Base-by-base conservation (phyloP, 352 stramenopile genomes). In the Pythium volutum region DNA sequence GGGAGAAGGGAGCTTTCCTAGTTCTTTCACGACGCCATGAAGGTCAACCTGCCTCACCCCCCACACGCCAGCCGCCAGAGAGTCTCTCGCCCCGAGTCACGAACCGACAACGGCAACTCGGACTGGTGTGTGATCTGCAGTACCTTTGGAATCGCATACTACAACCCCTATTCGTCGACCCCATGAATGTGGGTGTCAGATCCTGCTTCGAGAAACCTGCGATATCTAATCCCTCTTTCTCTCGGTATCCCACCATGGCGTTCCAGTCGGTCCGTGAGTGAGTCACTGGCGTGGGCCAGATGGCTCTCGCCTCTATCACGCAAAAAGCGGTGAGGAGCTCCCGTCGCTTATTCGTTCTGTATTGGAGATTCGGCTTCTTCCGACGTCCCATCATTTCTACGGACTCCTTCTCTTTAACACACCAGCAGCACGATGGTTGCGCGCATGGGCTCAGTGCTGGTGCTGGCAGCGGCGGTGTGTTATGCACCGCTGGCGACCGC, bases 211-310 rank as follows among this genome's bases (percentile, higher is more conserved):
- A 55, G 1, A 31, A 55, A 33, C 29, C 29, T 55, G 31, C 15
- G 31, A 55, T 31, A 55, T 14, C 7, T 22, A 31, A 55, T 55
- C 8, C 45, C 22, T 42, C 49, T 27, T 3, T 55, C 14, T 55
- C 14, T n/a, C n/a, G 14, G 18, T 15, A 22, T 20, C 38, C 31
- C 43, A n/a, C 31, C 18, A 50, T 22, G 43, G 12, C 43, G 43
- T 54, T 54, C 47, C 47, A 54, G 39, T 20, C 47, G 47, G 47
- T 41, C n/a, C n/a, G n/a, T n/a, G n/a, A 10, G 31, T 38, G 12
- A 45, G 49, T 55, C 49, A 55, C 47, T 54, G 47, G 26, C 15
- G 47, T 38, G 31, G 7, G 47, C 47, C 47, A 54, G 47, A 54
- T 54, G 47, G 6, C 41, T 7, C 41, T 47, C 16, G 18, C 33